phyloP scores from a whole-genome alignment of 2,329 filamentous ascomycete species.

The Xylaria arbuscula region DNA sequence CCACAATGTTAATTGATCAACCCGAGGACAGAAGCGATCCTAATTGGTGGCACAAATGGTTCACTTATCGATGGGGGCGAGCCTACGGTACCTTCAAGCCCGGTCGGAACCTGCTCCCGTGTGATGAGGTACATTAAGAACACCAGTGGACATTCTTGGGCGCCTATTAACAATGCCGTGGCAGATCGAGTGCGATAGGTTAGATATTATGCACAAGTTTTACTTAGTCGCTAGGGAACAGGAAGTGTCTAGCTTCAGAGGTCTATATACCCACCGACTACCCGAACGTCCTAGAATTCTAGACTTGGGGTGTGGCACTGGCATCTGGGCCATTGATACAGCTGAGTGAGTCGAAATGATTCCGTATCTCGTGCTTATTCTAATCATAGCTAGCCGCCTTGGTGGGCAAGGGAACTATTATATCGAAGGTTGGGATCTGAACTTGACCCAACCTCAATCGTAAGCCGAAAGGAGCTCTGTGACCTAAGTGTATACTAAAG shows the following conservation, averaged over 20 bases:
- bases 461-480: constrained; percentile 38
- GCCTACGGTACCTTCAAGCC: constrained; percentile 74
- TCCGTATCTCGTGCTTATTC: constrained; percentile 9
- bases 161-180: constrained; percentile 29
- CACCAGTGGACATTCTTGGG: not conserved
- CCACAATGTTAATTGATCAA: constrained; percentile 29
- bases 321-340: constrained; percentile 91
- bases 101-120: constrained; percentile 80
- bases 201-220: constrained; percentile 85
- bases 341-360: constrained; percentile 68
- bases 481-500: constrained; percentile 32
- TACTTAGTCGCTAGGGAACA: constrained; percentile 72
- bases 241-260: constrained; percentile 34
- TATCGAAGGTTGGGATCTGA: constrained; percentile 54
- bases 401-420: constrained; percentile 39
- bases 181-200: constrained; percentile 77
- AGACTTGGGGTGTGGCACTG: constrained; percentile 85
- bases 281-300: constrained; percentile 59
- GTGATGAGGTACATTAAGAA: constrained; percentile 71
- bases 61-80: constrained; percentile 62
- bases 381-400: constrained; percentile 41
- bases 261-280: constrained; percentile 52
- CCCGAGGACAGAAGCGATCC: constrained; percentile 15
- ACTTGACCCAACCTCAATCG: constrained; percentile 53
- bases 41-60: constrained; percentile 48